Percentiles rank a stretch among this genome's conserved stretches.
phyloP scores from a whole-genome alignment of 1,284 basidiomycete species.

The Rhodotorula sp. region DNA sequence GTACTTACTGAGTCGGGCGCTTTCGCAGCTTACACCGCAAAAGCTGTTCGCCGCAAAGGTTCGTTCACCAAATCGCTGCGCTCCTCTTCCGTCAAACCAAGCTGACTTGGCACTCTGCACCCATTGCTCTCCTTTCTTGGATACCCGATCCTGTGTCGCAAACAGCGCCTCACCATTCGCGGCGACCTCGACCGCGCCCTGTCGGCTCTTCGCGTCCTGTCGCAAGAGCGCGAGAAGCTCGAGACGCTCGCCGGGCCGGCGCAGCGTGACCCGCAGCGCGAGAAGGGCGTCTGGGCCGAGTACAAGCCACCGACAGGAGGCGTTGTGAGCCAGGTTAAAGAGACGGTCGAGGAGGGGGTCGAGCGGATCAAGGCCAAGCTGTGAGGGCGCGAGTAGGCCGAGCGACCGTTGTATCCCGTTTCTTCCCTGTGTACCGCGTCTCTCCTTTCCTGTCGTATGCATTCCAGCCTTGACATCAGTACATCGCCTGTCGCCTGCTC shows the following conservation, averaged over 20 bases:
- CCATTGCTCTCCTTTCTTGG: neutral
- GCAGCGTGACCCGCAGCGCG: neutral
- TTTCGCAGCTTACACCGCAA: slow-evolving; percentile 20
- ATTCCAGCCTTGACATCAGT: neutral
- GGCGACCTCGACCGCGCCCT: slow-evolving; percentile 28
- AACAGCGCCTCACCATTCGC: slow-evolving; percentile 22
- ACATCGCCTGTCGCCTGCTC: too few species aligned
- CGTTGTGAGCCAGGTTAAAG: neutral
- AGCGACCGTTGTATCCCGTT: neutral
- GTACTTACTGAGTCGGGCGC: too few species aligned
- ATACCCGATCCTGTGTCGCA: too few species aligned
- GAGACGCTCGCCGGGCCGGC: slow-evolving; percentile 9
- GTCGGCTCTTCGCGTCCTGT: slow-evolving; percentile 13
- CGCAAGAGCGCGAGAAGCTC: slow-evolving; percentile 22
- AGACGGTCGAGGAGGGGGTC: neutral
- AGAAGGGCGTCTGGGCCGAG: slow-evolving; percentile 1
- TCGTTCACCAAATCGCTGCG: neutral
- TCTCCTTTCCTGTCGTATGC: neutral
- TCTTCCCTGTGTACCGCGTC: neutral
- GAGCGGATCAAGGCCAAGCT: slow-evolving; percentile 13
- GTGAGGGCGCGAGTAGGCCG: neutral
- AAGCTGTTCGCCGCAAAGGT: slow-evolving; percentile 34
- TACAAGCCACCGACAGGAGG: neutral
- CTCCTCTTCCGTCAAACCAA: too few species aligned
- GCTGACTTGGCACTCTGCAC: neutral